Percentiles rank a stretch among this genome's conserved stretches.
phyloP scores from a whole-genome alignment of 2,329 filamentous ascomycete species.

The Hirsutella thompsonii region DNA sequence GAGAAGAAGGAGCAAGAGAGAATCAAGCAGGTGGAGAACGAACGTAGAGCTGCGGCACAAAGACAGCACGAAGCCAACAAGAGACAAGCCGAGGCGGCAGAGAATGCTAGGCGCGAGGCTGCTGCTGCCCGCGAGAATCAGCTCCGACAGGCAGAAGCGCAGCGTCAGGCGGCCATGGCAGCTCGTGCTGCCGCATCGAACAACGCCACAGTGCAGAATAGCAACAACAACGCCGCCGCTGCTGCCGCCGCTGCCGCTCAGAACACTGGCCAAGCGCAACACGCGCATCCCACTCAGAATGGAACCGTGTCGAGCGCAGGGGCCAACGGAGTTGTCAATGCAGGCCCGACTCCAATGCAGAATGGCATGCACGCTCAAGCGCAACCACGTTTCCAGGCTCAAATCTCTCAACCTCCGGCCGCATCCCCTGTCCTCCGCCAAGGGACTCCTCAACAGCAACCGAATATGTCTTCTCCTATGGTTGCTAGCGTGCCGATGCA shows the following conservation, averaged over 20 bases:
- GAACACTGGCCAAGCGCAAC: conserved; percentile 16
- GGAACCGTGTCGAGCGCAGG: conserved; percentile 24
- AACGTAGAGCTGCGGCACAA: conserved; percentile 36
- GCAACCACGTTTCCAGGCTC: conserved; percentile 36
- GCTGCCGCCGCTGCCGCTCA: conserved; percentile 4
- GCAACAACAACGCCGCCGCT: neutral
- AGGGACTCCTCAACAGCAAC: conserved; percentile 44
- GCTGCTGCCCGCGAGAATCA: conserved; percentile 21
- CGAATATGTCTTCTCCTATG: conserved; percentile 51
- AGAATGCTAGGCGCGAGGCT: conserved; percentile 25
- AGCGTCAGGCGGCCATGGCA: conserved; percentile 17
- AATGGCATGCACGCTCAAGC: conserved; percentile 25
- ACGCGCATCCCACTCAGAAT: conserved; percentile 22
- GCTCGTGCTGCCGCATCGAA: conserved; percentile 11
- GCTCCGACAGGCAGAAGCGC: conserved; percentile 20
- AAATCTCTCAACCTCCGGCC: conserved; percentile 49
- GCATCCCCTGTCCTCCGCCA: conserved; percentile 56
- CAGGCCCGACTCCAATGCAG: conserved; percentile 20
- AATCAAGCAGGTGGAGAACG: conserved; percentile 48
- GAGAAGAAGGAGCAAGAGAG: conserved; percentile 71
- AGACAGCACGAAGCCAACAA: conserved; percentile 32
- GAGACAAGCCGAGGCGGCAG: conserved; percentile 29
- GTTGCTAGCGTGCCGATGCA: conserved; percentile 51
- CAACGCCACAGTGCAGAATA: conserved; percentile 4
- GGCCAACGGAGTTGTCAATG: conserved; percentile 20